Conservation (phyloP, 2,329 filamentous ascomycete genomes). For the Colletotrichum neosansevieriae region DNA sequence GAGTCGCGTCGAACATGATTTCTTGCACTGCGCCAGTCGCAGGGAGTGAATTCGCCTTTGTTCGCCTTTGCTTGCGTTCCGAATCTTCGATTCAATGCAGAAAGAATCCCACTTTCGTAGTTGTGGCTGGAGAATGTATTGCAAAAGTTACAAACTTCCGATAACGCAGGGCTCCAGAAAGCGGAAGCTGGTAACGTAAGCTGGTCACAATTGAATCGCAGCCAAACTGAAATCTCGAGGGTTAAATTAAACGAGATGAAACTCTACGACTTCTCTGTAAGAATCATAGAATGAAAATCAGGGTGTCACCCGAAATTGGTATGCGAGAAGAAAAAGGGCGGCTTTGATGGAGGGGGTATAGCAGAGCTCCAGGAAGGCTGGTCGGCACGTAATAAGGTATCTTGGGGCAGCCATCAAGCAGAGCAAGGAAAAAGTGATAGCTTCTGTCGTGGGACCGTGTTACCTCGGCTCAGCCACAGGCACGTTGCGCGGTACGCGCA, state of each 20-base stretch:
- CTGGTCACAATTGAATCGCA: not conserved
- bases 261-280: not conserved
- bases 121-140: not conserved
- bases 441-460: conserved; percentile 32
- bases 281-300: conserved; percentile 15
- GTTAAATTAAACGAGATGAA: conserved; percentile 1
- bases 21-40: conserved; percentile 26
- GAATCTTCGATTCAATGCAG: not conserved
- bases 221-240: not conserved
- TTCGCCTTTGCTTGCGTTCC: not conserved
- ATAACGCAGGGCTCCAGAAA: not conserved
- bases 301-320: conserved; percentile 17
- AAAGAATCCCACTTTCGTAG: not conserved
- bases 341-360: too few relatives aligned
- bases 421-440: conserved; percentile 2
- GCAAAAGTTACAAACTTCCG: not conserved
- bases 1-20: conserved; percentile 76
- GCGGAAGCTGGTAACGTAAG: not conserved
- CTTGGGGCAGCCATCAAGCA: conserved; percentile 18
- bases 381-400: conserved; percentile 29
- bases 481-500: not conserved
- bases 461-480: conserved; percentile 40
- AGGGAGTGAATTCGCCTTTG: not conserved
- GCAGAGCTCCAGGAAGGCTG: conserved; percentile 30
- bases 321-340: conserved; percentile 8